These are phyloP conservation scores for Claviceps humidiphila DNA, from an alignment of 2,329 filamentous ascomycete species.

Conservation along the genomic window DNA sequence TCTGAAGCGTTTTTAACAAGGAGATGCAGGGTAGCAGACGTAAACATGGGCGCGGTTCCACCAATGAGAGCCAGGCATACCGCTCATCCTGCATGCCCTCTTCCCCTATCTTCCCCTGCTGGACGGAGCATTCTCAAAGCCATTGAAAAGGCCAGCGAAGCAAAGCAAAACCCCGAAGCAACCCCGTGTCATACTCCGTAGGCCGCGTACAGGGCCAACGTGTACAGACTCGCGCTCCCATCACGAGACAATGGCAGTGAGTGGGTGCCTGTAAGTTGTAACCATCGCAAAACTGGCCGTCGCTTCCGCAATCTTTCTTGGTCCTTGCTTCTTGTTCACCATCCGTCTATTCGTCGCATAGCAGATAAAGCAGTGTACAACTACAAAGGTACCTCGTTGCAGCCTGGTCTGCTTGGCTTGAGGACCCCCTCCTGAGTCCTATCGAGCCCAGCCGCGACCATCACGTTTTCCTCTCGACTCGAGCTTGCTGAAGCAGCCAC, in stretches of 20 bases:
- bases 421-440: slow-evolving; percentile 1
- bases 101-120: not conserved
- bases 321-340: not conserved
- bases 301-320: not conserved
- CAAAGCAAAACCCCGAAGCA: too few relatives aligned
- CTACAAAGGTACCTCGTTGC: not conserved
- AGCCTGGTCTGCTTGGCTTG: not conserved
- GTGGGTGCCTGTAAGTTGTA: not conserved
- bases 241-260: not conserved
- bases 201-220: not conserved
- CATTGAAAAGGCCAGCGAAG: slow-evolving; percentile 10
- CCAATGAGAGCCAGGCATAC: not conserved
- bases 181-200: too few relatives aligned
- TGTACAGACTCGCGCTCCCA: not conserved
- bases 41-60: not conserved
- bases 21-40: too few relatives aligned
- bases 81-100: not conserved
- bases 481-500: slow-evolving; percentile 2
- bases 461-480: slow-evolving; percentile 1
- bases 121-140: not conserved
- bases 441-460: not conserved
- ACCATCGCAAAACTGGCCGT: not conserved
- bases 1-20: too few relatives aligned
- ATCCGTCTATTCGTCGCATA: too few relatives aligned
- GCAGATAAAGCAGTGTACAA: not conserved